Evolutionary conservation across 257 asterid species (phyloP).

Genomic region (Capsicum baccatum): DNA sequence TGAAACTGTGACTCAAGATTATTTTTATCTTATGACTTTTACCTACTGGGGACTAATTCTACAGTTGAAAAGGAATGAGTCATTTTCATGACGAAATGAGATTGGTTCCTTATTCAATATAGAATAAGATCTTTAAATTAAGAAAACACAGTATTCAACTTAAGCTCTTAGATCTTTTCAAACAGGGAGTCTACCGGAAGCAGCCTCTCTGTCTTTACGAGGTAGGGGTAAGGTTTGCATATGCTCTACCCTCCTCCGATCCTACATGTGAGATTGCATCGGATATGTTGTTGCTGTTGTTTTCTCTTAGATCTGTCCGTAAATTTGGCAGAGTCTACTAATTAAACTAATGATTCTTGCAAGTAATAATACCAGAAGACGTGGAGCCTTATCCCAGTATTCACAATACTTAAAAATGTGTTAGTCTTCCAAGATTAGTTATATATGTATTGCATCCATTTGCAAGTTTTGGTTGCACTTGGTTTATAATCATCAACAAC

Average conservation of each 20-base stretch:
- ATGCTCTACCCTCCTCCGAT: not conserved
- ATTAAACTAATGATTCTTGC: not conserved
- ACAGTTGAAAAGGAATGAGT: not conserved
- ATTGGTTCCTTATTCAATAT: not conserved
- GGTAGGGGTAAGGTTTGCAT: not conserved
- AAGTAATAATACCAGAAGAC: not conserved
- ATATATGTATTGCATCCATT: not conserved
- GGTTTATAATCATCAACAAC: too few species aligned
- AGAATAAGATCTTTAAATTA: not conserved
- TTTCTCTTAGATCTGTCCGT: not conserved
- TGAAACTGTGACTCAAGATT: not conserved
- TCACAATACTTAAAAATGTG: not conserved
- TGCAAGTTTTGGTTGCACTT: not conserved
- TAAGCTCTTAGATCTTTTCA: not conserved
- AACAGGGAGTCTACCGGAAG: too few species aligned
- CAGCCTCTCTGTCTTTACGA: not conserved
- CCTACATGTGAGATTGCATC: too few species aligned
- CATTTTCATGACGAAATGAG: not conserved
- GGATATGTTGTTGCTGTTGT: too few species aligned
- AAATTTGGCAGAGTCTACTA: not conserved
- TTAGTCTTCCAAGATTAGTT: not conserved
- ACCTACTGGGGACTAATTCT: constrained; percentile 20
- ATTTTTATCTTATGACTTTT: not conserved
- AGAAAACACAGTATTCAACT: not conserved
- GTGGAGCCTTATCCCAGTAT: not conserved